Evolutionary conservation across 2,329 filamentous ascomycete genomes (phyloP).

Genomic region (Aureobasidium musti): DNA sequence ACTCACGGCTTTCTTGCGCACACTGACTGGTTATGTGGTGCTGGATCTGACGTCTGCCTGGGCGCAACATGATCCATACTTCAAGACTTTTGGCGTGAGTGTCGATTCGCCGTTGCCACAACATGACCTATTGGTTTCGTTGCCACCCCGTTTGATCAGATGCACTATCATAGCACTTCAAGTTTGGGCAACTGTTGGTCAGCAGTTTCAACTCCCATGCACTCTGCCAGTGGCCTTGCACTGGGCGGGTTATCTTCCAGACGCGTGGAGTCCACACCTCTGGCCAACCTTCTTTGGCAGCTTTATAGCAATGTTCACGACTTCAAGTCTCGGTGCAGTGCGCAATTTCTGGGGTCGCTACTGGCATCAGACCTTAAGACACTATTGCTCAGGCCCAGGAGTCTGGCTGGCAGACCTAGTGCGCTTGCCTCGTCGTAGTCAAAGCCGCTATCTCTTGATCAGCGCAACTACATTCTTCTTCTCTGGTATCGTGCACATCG

Average conservation of each 20-base stretch:
- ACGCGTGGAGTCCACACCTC: constrained; percentile 36
- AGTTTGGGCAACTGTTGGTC: constrained; percentile 36
- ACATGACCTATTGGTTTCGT: neutral
- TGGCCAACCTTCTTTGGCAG: constrained; percentile 39
- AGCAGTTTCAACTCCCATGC: constrained; percentile 36
- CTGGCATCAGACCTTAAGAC: constrained; percentile 42
- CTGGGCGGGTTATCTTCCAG: constrained; percentile 31
- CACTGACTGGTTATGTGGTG: constrained; percentile 34
- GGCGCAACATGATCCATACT: constrained; percentile 36
- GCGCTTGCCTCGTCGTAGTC: constrained; percentile 27
- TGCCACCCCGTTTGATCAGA: constrained; percentile 34
- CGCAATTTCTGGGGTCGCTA: constrained; percentile 39
- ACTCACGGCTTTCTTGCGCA: constrained; percentile 31
- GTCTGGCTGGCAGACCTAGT: constrained; percentile 34
- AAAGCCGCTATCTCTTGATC: constrained; percentile 35
- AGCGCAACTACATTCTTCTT: constrained; percentile 36
- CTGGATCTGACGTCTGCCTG: constrained; percentile 37
- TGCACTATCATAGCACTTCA: constrained; percentile 36
- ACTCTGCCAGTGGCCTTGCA: constrained; percentile 35
- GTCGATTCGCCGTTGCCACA: constrained; percentile 33
- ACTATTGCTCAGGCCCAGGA: constrained; percentile 35
- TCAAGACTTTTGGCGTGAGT: constrained; percentile 31
- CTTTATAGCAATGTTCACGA: constrained; percentile 28
- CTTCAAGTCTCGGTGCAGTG: constrained; percentile 34
- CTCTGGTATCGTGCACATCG: constrained; percentile 39